Evolutionary conservation across 1,139 yeast genomes (phyloP).

Genomic region (Lodderomyces orthopsilosis): DNA sequence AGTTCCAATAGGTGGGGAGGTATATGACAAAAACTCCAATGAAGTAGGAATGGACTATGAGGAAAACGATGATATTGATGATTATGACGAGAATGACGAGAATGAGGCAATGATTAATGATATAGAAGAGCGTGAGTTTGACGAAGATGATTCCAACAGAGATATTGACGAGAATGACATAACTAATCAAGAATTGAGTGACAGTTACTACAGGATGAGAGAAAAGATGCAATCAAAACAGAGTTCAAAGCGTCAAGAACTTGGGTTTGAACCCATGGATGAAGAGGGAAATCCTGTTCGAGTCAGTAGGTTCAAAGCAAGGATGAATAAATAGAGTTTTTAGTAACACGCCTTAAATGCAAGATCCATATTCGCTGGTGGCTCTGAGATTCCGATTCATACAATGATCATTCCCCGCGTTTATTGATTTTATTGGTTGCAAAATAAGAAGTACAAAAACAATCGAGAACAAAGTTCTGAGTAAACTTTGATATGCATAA

Average conservation of each 20-base stretch:
- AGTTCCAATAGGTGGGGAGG: neutral
- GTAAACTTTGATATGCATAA: no score
- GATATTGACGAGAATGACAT: conserved; percentile 26
- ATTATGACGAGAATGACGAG: conserved; percentile 45
- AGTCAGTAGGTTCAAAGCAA: conserved; percentile 67
- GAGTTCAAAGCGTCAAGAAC: conserved; percentile 48
- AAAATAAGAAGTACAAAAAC: no score
- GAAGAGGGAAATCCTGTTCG: conserved; percentile 58
- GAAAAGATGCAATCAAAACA: conserved; percentile 44
- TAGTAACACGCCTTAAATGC: neutral
- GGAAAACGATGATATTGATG: conserved; percentile 20
- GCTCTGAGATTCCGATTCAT: no score
- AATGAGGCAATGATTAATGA: conserved; percentile 38
- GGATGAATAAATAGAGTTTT: neutral
- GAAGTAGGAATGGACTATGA: conserved; percentile 20
- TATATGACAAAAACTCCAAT: conserved; percentile 18
- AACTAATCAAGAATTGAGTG: conserved; percentile 44
- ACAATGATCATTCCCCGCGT: no score
- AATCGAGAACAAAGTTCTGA: no score
- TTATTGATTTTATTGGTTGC: no score
- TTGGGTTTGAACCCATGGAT: conserved; percentile 71
- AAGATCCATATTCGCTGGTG: no score
- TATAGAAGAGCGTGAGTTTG: conserved; percentile 35
- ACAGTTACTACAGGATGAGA: conserved; percentile 58
- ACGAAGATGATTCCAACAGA: conserved; percentile 36